Evolutionary conservation across 139 green algal genomes (phyloP).

Genomic region (Chlorokybus atmophyticus): DNA sequence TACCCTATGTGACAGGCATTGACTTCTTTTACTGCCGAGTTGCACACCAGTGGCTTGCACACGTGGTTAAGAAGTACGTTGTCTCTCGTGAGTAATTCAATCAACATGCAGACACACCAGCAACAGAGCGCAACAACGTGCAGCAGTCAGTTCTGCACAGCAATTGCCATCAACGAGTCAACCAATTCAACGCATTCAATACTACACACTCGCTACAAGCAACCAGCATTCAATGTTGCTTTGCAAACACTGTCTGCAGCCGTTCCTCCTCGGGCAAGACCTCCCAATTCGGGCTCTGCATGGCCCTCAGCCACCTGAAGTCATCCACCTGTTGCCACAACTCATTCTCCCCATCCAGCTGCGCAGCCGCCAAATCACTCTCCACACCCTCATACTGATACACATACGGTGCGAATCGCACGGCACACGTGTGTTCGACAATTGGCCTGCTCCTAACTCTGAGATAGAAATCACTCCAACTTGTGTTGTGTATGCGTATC

Average conservation of each 20-base stretch:
- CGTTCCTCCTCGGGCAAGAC: constrained; percentile 27
- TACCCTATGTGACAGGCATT: too few species aligned
- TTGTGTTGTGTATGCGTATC: constrained; percentile 8
- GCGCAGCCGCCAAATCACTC: constrained; percentile 1
- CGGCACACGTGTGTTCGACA: constrained; percentile 13
- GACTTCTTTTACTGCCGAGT: too few species aligned
- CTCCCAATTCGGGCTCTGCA: constrained; percentile 57
- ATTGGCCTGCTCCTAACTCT: constrained; percentile 10
- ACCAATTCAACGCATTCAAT: too few species aligned
- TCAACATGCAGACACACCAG: too few species aligned
- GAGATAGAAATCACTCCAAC: constrained; percentile 10
- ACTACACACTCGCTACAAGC: too few species aligned
- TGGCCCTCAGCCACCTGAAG: constrained; percentile 66
- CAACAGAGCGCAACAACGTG: too few species aligned
- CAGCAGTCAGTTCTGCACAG: too few species aligned
- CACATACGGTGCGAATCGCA: constrained; percentile 15
- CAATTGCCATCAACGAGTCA: too few species aligned
- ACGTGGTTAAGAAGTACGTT: too few species aligned
- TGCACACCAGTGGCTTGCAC: too few species aligned
- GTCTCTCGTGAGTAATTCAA: too few species aligned
- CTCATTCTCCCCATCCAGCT: constrained; percentile 1
- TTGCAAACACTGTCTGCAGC: neutral
- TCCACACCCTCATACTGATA: constrained; percentile 13
- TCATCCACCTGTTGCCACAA: constrained; percentile 55
- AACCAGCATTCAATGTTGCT: too few species aligned